Evolutionary conservation across 2,329 filamentous ascomycete genomes (phyloP), one percentile per base, ranked within the genome.

Genomic region (Trichocomaceae sp.): DNA sequence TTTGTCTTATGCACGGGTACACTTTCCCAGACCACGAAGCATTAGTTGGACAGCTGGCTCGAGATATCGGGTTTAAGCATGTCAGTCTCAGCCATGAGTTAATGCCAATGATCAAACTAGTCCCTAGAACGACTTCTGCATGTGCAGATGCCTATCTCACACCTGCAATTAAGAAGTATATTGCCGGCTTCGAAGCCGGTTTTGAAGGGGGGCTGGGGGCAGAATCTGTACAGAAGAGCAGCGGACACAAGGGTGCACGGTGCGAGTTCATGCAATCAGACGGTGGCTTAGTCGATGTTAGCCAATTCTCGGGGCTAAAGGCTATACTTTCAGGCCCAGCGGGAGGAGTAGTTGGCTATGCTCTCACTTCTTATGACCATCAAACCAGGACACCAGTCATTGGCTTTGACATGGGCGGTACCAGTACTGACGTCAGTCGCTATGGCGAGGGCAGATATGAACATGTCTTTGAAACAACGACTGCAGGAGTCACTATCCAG

Each of bases 241-340:
- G 75, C 26, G 86, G 85, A 0, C 70, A 76, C 5, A 86, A 80
- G 62, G 87, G 86, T 3, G 86, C 88, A 1, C 79, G 90, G 55
- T 95, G 90, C 72, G 90, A 96, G 67, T 96, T 96, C 62, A 96
- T 96, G 90, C 90, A 96, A 69, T 90, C 86, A 9, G 88, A 95
- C 60, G 89, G 88, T 26, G 82, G 81, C 2, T 69, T 84, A 2
- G 80, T 83, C 2, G 67, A 72, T 52, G 66, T 73, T 10, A 60
- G 64, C 35, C 63, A 75, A 63, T 95, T 96, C 65, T 91, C 88
- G 0, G 91, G 91, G 0, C 74, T 96, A 4, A 85, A 86, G 63
- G 90, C 90, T 2, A 95, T 96, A 57, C 69, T 96, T 2, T 95
- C 89, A 0, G 91, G 91, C 0, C 91, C 91, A 1, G 91, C 91